A percentile compares a stretch with the other conserved stretches of the same genome.
Evolutionary conservation across 257 asterid genomes (phyloP).

Genomic region (Ehretia macrophylla): DNA sequence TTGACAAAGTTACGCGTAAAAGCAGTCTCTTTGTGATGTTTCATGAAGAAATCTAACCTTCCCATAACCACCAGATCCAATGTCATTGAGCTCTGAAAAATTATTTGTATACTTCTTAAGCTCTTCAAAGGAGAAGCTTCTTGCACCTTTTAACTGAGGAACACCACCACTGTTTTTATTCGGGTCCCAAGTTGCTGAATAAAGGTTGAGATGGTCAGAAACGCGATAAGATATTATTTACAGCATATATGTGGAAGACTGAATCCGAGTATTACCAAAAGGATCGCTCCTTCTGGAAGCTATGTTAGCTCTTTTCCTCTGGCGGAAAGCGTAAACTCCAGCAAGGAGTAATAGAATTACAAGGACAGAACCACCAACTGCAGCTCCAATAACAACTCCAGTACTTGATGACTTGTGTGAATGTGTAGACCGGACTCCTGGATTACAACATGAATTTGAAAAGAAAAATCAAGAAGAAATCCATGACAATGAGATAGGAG

Average conservation of each 20-base stretch:
- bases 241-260: neutral
- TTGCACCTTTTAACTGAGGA: constrained; percentile 75
- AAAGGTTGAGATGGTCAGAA: constrained; percentile 13
- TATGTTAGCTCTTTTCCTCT: constrained; percentile 60
- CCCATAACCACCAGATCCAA: constrained; percentile 90
- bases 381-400: constrained; percentile 59
- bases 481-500: neutral
- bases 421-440: constrained; percentile 1
- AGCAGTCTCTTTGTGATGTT: no score
- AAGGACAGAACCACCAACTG: constrained; percentile 58
- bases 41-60: constrained; percentile 41
- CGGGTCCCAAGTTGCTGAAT: constrained; percentile 72
- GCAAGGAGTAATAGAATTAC: constrained; percentile 45
- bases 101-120: constrained; percentile 67
- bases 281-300: constrained; percentile 71
- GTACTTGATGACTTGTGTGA: constrained; percentile 32
- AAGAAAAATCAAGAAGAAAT: neutral
- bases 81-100: constrained; percentile 51
- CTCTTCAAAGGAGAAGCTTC: constrained; percentile 66
- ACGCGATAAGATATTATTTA: constrained; percentile 2
- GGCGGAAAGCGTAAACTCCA: constrained; percentile 68
- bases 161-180: constrained; percentile 65
- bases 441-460: neutral
- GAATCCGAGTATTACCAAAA: constrained; percentile 48
- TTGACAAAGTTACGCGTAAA: no score